phyloP scores from a whole-genome alignment of 164 flowering plant genomes.

The Santalum album region DNA sequence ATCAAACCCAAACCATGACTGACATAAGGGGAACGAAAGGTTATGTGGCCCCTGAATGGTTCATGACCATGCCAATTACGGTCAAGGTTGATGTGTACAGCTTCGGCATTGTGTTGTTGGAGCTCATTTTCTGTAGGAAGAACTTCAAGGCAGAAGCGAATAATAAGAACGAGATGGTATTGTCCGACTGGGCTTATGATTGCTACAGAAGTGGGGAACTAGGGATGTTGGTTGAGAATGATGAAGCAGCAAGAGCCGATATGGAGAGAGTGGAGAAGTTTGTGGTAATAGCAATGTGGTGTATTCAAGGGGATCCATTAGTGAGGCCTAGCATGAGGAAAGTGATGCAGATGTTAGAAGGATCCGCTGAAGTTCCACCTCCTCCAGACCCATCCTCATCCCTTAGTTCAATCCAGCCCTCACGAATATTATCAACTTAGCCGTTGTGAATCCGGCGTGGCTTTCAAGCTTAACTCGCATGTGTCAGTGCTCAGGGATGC shows the following conservation, averaged over 20 bases:
- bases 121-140: not conserved
- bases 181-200: constrained; percentile 28
- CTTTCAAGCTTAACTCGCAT: too few species aligned
- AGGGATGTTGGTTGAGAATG: constrained; percentile 14
- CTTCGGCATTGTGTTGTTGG: not conserved
- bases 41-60: not conserved
- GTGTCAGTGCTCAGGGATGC: too few species aligned
- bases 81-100: not conserved
- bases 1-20: not conserved
- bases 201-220: constrained; percentile 16
- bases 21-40: not conserved
- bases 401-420: not conserved
- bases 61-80: not conserved
- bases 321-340: constrained; percentile 36
- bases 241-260: constrained; percentile 20
- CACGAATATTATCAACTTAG: too few species aligned
- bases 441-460: too few species aligned
- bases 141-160: constrained; percentile 3
- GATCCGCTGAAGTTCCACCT: constrained; percentile 18
- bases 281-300: constrained; percentile 38
- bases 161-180: constrained; percentile 4
- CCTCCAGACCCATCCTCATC: constrained; percentile 19
- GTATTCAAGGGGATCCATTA: constrained; percentile 38
- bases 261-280: constrained; percentile 17
- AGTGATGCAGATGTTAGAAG: constrained; percentile 34